These are phyloP conservation scores for Aegilops tauschii DNA, from an alignment of 176 grass and related monocot species.

Conservation along the genomic window DNA sequence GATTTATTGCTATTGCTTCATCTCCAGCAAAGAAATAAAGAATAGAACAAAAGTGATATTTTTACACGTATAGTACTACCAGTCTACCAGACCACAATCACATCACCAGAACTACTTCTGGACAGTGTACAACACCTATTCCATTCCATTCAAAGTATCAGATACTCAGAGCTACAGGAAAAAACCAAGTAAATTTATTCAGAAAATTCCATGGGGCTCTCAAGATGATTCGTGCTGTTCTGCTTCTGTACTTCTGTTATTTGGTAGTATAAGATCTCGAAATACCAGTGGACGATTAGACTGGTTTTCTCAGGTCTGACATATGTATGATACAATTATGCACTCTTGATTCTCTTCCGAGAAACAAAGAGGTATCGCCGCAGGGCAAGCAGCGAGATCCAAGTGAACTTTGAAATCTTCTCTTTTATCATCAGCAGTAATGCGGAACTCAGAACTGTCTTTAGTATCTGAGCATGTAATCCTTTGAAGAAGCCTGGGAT, in stretches of 20 bases:
- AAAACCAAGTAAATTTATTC: constrained; percentile 28
- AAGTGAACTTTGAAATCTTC: constrained; percentile 89
- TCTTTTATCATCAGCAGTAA: constrained; percentile 99
- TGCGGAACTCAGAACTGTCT: constrained; percentile 95
- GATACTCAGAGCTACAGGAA: not conserved
- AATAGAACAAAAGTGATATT: constrained; percentile 9
- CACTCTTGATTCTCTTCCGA: constrained; percentile 64
- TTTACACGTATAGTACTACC: constrained; percentile 5
- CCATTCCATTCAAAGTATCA: constrained; percentile 14
- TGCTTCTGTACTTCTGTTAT: constrained; percentile 20
- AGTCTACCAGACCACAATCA: not conserved
- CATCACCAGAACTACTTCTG: not conserved
- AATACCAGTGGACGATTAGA: not conserved
- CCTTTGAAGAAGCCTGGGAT: constrained; percentile 94
- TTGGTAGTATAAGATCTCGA: constrained; percentile 15
- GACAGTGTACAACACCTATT: not conserved
- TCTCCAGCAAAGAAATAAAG: not conserved
- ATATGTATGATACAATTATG: constrained; percentile 17
- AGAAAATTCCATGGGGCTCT: constrained; percentile 12
- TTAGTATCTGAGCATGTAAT: constrained; percentile 85
- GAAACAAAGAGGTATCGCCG: constrained; percentile 58
- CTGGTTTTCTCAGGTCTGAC: not conserved
- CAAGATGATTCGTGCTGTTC: not conserved
- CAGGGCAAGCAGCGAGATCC: constrained; percentile 80
- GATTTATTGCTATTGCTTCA: not conserved